Conservation (phyloP, 371 early-diverging fungal genomes). For the Mortierella sp. region DNA sequence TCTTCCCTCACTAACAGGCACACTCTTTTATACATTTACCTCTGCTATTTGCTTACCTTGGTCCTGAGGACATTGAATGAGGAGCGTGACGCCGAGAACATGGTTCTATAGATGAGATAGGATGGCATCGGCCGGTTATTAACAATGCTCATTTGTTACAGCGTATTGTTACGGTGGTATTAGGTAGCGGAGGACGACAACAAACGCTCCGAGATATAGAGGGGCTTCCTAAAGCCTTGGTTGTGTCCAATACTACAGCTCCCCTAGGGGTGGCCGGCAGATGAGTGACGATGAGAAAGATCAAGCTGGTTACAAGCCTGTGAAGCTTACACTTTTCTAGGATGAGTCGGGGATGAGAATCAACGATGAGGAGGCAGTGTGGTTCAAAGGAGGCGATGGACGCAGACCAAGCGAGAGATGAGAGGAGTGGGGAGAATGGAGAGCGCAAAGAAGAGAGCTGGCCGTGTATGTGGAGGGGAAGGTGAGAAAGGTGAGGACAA, state of each 20-base stretch:
- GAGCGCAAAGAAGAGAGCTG: neutral
- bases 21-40: too few species aligned
- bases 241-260: neutral
- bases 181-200: too few species aligned
- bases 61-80: constrained; percentile 46
- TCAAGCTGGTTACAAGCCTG: neutral
- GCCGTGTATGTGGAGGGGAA: constrained; percentile 1
- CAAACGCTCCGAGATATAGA: too few species aligned
- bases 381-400: neutral
- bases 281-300: neutral
- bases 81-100: constrained; percentile 48
- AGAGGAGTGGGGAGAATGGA: neutral
- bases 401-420: neutral
- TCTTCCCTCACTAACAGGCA: too few species aligned
- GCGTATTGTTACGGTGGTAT: constrained; percentile 3
- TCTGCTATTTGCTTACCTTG: constrained; percentile 21
- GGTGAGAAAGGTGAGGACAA: neutral
- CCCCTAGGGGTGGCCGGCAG: neutral
- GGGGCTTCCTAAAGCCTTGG: neutral
- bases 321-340: neutral
- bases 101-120: constrained; percentile 2
- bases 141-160: neutral
- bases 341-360: neutral
- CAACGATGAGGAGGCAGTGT: neutral
- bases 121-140: neutral